phyloP scores from a whole-genome alignment of 2,329 filamentous ascomycete genomes.

The Aspergillus ruber region DNA sequence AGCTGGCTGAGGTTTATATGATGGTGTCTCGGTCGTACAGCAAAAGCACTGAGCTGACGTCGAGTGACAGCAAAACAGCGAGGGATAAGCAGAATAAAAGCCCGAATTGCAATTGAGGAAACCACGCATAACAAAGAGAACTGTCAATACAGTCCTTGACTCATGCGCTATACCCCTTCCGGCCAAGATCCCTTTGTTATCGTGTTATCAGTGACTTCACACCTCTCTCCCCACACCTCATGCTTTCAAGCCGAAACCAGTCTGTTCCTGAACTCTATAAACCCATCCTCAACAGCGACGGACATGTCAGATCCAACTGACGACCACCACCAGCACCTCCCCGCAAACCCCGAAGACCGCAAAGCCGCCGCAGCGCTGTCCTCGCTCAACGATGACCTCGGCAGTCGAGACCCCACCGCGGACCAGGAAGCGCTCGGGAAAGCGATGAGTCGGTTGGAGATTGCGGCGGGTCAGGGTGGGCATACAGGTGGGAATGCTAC shows the following conservation, averaged over 20 bases:
- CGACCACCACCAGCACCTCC: slow-evolving; percentile 26
- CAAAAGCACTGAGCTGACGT: no score
- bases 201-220: background rate
- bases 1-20: no score
- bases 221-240: no score
- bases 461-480: slow-evolving; percentile 24
- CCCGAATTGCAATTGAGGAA: background rate
- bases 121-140: background rate
- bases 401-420: slow-evolving; percentile 29
- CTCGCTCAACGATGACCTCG: slow-evolving; percentile 38
- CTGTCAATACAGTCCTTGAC: background rate
- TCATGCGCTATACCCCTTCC: background rate
- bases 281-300: background rate
- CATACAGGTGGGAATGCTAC: background rate
- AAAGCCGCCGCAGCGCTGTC: slow-evolving; percentile 46
- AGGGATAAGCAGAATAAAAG: no score
- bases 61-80: no score
- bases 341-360: slow-evolving; percentile 44
- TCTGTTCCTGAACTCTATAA: background rate
- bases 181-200: background rate
- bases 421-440: slow-evolving; percentile 46
- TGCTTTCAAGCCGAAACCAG: background rate
- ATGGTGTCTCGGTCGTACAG: no score
- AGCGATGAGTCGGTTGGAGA: slow-evolving; percentile 45
- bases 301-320: slow-evolving; percentile 39